Percentiles rank a stretch among this genome's conserved stretches.
phyloP scores from a whole-genome alignment of 2,329 filamentous ascomycete species.

The Aspergillus sp. region DNA sequence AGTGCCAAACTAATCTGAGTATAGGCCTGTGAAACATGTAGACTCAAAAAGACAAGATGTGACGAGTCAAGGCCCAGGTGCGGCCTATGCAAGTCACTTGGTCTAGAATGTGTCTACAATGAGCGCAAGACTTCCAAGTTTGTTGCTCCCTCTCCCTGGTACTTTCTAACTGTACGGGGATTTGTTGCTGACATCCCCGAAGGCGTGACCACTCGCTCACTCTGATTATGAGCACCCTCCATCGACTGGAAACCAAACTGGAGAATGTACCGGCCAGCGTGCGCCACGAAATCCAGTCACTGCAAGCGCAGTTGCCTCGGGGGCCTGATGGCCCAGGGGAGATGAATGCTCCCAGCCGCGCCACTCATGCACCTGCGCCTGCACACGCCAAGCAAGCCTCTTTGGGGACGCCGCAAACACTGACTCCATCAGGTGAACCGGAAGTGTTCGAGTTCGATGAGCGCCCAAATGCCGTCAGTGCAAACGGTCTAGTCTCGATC shows the following conservation, averaged over 20 bases:
- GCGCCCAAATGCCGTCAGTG: slow-evolving; percentile 26
- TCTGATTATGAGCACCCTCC: slow-evolving; percentile 56
- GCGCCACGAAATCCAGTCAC: slow-evolving; percentile 30
- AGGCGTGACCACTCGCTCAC: slow-evolving; percentile 56
- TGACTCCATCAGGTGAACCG: slow-evolving; percentile 29
- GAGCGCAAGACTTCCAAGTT: slow-evolving; percentile 55
- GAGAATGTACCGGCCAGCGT: slow-evolving; percentile 46
- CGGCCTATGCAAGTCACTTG: slow-evolving; percentile 51
- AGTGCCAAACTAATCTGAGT: neutral
- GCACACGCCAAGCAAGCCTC: slow-evolving; percentile 9
- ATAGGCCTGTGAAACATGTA: slow-evolving; percentile 55
- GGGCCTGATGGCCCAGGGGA: slow-evolving; percentile 16
- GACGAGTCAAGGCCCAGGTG: slow-evolving; percentile 55
- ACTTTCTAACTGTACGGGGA: neutral
- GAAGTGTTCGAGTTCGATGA: slow-evolving; percentile 33
- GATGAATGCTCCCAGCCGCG: slow-evolving; percentile 18
- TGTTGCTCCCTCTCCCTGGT: slow-evolving; percentile 9
- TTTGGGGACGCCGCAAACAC: slow-evolving; percentile 17
- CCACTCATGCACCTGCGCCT: slow-evolving; percentile 2
- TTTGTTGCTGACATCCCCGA: slow-evolving; percentile 5
- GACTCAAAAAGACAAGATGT: slow-evolving; percentile 55
- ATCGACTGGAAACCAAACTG: slow-evolving; percentile 54
- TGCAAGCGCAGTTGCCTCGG: slow-evolving; percentile 29
- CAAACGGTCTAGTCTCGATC: slow-evolving; percentile 38
- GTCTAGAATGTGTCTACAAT: slow-evolving; percentile 53